Percentiles rank a stretch among this genome's conserved stretches.
Evolutionary conservation across 148 eudicot species (phyloP).

Genomic region (Rhododendron vialii): DNA sequence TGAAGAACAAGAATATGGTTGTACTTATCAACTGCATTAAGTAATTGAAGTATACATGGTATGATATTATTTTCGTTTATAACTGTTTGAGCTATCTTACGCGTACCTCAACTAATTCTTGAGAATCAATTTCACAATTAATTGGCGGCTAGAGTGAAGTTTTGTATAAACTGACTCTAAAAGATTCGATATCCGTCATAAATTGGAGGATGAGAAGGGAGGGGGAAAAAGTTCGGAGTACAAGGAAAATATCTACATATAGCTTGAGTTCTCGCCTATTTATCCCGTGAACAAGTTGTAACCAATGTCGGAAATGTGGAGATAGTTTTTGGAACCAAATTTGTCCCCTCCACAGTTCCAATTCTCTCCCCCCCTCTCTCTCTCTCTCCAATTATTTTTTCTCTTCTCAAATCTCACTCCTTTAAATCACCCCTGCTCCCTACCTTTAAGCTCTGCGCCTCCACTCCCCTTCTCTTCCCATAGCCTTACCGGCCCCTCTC

Average conservation of each 20-base stretch:
- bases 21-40: not conserved
- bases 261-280: not conserved
- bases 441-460: not conserved
- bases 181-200: not conserved
- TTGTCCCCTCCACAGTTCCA: not conserved
- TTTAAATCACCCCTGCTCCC: not conserved
- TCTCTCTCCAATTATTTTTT: conserved; percentile 5
- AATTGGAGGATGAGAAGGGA: not conserved
- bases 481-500: not conserved
- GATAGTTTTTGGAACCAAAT: not conserved
- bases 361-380: not conserved
- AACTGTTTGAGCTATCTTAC: too few relatives aligned
- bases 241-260: not conserved
- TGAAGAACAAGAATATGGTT: not conserved
- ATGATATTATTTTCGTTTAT: too few relatives aligned
- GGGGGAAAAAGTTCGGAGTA: not conserved
- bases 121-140: too few relatives aligned
- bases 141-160: not conserved
- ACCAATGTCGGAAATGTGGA: not conserved
- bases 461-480: not conserved
- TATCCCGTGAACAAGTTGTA: not conserved
- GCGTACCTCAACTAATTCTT: too few relatives aligned
- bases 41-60: too few relatives aligned
- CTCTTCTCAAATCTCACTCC: not conserved
- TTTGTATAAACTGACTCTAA: too few relatives aligned